Evolutionary conservation across 768 basidiomycete species (phyloP).

Genomic region (Phylloporus arenicola): DNA sequence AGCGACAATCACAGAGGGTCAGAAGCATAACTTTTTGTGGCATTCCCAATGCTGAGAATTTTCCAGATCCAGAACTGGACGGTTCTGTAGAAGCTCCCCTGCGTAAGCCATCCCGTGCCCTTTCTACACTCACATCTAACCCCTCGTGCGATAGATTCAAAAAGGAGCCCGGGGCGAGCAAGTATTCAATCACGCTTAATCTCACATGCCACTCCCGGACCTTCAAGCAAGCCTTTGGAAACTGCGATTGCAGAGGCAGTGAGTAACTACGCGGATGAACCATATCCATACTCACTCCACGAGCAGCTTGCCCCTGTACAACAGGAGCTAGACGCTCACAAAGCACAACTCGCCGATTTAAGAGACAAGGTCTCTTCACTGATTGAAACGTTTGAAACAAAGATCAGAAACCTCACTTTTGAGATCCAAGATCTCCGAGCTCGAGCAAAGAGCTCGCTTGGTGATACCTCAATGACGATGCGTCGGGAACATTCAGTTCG

Average conservation of each 20-base stretch:
- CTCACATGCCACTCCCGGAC: neutral
- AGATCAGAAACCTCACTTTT: constrained; percentile 33
- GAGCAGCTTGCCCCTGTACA: constrained; percentile 47
- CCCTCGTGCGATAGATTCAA: constrained; percentile 3
- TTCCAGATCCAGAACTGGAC: constrained; percentile 24
- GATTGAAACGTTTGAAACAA: constrained; percentile 31
- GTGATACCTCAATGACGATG: constrained; percentile 6
- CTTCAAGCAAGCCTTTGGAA: constrained; percentile 13
- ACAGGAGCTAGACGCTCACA: constrained; percentile 44
- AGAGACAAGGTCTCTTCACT: constrained; percentile 28
- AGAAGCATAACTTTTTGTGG: neutral
- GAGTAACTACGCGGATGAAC: constrained; percentile 8
- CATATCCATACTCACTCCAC: constrained; percentile 3
- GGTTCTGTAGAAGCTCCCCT: constrained; percentile 3
- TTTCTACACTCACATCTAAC: neutral
- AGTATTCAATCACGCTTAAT: constrained; percentile 4
- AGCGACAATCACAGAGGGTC: constrained; percentile 55
- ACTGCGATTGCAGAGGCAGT: constrained; percentile 26
- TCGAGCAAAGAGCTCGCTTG: constrained; percentile 10
- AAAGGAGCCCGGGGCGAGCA: constrained; percentile 1
- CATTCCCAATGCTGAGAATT: constrained; percentile 9
- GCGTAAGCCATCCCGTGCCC: constrained; percentile 11
- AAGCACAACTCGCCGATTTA: constrained; percentile 38
- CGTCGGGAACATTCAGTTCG: constrained; percentile 14
- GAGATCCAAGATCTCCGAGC: constrained; percentile 33